These are phyloP conservation scores for Geum urbanum DNA, from an alignment of 306 rosid genomes.

Conservation along the genomic window DNA sequence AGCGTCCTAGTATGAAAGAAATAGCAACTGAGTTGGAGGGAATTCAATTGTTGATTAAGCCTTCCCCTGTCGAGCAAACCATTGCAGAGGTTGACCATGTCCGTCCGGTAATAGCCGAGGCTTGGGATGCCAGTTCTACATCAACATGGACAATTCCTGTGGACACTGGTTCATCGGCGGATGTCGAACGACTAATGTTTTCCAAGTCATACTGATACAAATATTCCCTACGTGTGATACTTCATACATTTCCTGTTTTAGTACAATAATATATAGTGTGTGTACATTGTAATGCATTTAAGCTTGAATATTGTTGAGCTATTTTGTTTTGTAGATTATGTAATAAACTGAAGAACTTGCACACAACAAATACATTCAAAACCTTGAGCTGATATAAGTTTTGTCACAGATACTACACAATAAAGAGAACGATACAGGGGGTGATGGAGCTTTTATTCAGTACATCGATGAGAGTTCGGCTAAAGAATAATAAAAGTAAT, in stretches of 20 bases:
- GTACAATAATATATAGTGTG: too few species aligned
- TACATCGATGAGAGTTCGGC: not conserved
- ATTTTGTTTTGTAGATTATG: not conserved
- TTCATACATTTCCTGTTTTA: too few species aligned
- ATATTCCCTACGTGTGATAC: too few species aligned
- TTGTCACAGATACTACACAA: slow-evolving; percentile 22
- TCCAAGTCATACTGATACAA: not conserved
- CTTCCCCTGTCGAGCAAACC: not conserved
- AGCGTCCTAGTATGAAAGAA: not conserved
- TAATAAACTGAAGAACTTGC: not conserved
- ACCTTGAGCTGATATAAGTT: slow-evolving; percentile 7
- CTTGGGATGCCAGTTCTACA: not conserved
- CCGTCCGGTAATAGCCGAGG: not conserved
- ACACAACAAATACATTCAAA: slow-evolving; percentile 13
- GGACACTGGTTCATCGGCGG: not conserved
- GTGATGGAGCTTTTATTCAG: slow-evolving; percentile 26
- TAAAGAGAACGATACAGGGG: slow-evolving; percentile 17
- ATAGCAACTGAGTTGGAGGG: not conserved
- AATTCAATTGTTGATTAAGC: not conserved
- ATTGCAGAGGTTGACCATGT: not conserved
- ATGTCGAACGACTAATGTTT: not conserved
- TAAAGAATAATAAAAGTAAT: slow-evolving; percentile 6
- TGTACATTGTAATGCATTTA: not conserved
- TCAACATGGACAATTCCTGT: not conserved
- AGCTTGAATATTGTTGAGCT: not conserved